phyloP scores from a whole-genome alignment of 345 rosid genomes.

The Gossypium ekmanianum region DNA sequence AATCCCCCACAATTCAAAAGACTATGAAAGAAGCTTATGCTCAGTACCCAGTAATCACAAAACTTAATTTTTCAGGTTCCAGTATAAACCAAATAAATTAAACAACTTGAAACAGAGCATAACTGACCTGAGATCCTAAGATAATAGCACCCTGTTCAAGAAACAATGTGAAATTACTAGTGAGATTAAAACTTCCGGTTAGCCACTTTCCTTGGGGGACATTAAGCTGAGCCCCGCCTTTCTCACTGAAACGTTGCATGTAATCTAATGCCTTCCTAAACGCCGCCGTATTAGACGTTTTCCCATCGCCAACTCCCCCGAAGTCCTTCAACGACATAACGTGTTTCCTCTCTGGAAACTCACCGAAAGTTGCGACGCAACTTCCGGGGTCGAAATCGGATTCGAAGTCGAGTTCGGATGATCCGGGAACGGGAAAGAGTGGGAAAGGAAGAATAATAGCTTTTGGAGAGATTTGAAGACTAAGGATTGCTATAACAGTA shows the following conservation, averaged over 20 bases:
- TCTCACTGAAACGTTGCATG: conserved; percentile 39
- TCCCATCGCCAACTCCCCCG: conserved; percentile 91
- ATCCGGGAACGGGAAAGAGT: conserved; percentile 20
- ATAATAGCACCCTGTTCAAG: conserved; percentile 75
- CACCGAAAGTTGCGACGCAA: conserved; percentile 35
- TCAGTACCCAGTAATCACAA: not conserved
- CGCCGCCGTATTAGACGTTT: conserved; percentile 66
- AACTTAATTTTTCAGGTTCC: not conserved
- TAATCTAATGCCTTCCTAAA: conserved; percentile 61
- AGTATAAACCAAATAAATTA: not conserved
- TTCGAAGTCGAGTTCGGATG: not conserved
- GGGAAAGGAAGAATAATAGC: conserved; percentile 33
- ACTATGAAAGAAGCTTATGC: not conserved
- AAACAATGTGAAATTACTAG: conserved; percentile 87
- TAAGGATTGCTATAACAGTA: conserved; percentile 46
- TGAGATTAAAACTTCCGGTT: conserved; percentile 89
- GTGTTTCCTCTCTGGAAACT: conserved; percentile 36
- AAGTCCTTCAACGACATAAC: conserved; percentile 75
- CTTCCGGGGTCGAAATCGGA: conserved; percentile 20
- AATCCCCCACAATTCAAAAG: not conserved
- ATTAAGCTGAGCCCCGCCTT: conserved; percentile 72
- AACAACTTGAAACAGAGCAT: not conserved
- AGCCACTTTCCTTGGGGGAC: conserved; percentile 83
- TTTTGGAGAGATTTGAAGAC: conserved; percentile 57
- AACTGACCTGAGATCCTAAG: conserved; percentile 80